Percentiles rank a stretch among this genome's conserved stretches.
phyloP scores from a whole-genome alignment of 75 land plant genomes.

The Cryptomeria japonica region DNA sequence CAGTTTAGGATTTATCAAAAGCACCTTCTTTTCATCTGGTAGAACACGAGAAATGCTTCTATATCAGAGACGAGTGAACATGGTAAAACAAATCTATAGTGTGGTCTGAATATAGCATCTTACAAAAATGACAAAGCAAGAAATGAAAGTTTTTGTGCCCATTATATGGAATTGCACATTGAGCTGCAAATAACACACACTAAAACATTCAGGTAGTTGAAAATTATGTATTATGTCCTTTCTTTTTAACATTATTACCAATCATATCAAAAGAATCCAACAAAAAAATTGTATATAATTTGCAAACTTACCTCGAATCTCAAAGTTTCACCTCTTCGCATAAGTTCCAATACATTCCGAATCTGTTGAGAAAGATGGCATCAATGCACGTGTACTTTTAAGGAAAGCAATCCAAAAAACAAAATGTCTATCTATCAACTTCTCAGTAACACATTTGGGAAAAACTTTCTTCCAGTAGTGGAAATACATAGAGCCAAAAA shows the following conservation, averaged over 20 bases:
- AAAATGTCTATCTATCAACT: neutral
- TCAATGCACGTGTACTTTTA: neutral
- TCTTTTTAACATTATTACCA: neutral
- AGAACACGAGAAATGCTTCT: neutral
- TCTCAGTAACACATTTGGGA: neutral
- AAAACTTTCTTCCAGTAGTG: no score
- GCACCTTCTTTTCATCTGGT: neutral
- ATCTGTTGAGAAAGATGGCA: neutral
- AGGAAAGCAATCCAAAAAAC: neutral
- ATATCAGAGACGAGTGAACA: neutral
- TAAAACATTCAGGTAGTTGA: neutral
- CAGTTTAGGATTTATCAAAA: neutral
- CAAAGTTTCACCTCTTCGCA: constrained; percentile 2
- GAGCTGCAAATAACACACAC: neutral
- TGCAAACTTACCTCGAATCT: constrained; percentile 14
- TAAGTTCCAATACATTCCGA: constrained; percentile 9
- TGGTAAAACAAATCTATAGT: neutral
- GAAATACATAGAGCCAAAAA: no score
- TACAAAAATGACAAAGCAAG: neutral
- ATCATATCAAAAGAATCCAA: neutral
- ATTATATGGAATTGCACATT: neutral
- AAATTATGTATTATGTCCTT: neutral
- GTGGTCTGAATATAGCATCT: neutral
- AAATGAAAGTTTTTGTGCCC: neutral
- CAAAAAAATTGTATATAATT: neutral